These are phyloP conservation scores for Russula brevipes DNA, from an alignment of 768 basidiomycete genomes.

Conservation along the genomic window DNA sequence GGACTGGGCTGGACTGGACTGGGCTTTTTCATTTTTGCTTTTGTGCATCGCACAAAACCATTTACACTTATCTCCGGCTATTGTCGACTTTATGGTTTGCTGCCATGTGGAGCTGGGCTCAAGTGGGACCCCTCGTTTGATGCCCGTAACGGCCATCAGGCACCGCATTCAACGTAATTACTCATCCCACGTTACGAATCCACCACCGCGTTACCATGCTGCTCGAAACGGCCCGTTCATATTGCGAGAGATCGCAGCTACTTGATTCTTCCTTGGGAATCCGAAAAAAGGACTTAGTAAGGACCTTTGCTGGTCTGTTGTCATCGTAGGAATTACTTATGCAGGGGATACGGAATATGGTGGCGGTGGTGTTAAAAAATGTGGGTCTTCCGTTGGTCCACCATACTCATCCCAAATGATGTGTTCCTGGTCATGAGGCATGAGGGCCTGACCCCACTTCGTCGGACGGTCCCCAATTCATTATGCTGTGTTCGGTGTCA, in stretches of 20 bases:
- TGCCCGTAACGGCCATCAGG: background rate
- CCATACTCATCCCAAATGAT: background rate
- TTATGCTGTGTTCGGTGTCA: constrained; percentile 10
- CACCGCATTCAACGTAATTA: constrained; percentile 2
- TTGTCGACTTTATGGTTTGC: background rate
- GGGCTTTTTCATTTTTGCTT: background rate
- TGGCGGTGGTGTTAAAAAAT: too few relatives aligned
- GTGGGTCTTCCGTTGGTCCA: background rate
- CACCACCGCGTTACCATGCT: background rate
- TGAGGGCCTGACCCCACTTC: background rate
- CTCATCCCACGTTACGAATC: constrained; percentile 11
- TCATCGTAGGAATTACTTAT: too few relatives aligned
- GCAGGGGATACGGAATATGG: too few relatives aligned
- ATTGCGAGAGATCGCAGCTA: too few relatives aligned
- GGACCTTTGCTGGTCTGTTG: too few relatives aligned
- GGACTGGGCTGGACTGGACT: background rate
- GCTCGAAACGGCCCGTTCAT: too few relatives aligned
- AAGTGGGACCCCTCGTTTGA: constrained; percentile 9
- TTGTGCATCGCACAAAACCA: background rate
- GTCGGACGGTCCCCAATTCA: background rate
- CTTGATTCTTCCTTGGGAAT: too few relatives aligned
- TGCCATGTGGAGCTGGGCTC: background rate
- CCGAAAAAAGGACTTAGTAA: too few relatives aligned
- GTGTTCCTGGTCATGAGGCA: constrained; percentile 2
- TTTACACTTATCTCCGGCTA: background rate